Percentiles rank a stretch among this genome's conserved stretches.
phyloP scores from a whole-genome alignment of 2,329 filamentous ascomycete genomes.

The Verticillium nubilum region DNA sequence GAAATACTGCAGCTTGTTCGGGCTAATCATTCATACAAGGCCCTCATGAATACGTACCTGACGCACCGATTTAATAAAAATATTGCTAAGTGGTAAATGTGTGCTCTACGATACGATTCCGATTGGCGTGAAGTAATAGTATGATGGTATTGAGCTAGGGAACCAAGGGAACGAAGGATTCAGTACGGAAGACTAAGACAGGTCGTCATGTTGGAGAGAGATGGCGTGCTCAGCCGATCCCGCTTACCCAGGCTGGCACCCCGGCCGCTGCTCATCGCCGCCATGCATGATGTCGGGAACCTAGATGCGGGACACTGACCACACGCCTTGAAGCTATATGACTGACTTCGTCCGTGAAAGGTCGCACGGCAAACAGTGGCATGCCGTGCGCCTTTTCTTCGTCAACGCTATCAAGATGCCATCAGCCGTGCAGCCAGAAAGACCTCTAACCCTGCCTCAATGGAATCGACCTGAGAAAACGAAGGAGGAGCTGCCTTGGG shows the following conservation, averaged over 20 bases:
- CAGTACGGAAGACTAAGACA: background rate
- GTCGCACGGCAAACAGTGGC: too few species aligned
- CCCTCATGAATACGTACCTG: too few species aligned
- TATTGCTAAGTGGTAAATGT: too few species aligned
- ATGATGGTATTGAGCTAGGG: background rate
- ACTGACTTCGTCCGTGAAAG: too few species aligned
- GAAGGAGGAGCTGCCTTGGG: slow-evolving; percentile 30
- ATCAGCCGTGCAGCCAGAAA: slow-evolving; percentile 5
- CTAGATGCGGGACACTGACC: background rate
- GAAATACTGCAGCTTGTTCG: too few species aligned
- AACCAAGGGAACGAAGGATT: background rate
- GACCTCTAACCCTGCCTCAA: slow-evolving; percentile 10
- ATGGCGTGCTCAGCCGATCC: slow-evolving; percentile 10
- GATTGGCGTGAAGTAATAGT: background rate
- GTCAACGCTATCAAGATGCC: slow-evolving; percentile 4
- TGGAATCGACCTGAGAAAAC: slow-evolving; percentile 24
- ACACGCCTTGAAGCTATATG: background rate
- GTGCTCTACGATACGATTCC: too few species aligned
- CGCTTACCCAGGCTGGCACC: background rate
- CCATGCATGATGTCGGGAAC: background rate
- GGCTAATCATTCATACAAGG: too few species aligned
- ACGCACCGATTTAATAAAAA: too few species aligned
- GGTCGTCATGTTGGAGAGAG: slow-evolving; percentile 4
- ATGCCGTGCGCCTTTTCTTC: too few species aligned
- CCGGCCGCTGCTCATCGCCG: background rate